Evolutionary conservation across 352 stramenopile species (phyloP), one percentile per base, ranked within the genome.

Genomic region (Phytophthora tentaculata): DNA sequence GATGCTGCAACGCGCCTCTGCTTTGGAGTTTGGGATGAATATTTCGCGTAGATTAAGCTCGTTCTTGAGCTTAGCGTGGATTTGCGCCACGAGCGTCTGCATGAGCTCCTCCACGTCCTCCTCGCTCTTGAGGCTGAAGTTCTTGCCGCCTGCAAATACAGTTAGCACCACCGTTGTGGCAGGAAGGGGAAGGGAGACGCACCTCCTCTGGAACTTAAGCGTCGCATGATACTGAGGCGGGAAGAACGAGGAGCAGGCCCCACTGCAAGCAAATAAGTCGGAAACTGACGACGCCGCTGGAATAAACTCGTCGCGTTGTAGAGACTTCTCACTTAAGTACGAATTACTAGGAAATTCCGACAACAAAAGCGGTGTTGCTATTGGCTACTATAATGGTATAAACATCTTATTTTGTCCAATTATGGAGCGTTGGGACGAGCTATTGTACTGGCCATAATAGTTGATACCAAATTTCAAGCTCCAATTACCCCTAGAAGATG

Each of bases 1-100:
- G 74, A 96, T 89, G 65, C 87, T 95, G 73, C 89, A 95, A 32
- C 84, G 85, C 45, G 89, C 89, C 57, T 95, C 88, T 20, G 89
- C 89, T 62, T 94, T 94, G 60, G 86, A 90, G 71, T 94, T 95
- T 14, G 89, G 89, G 65, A 96, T 96, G 67, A 90, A 95, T 54
- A 94, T 91, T 71, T 96, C 89, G 64, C 84, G 83, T 58, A 96
- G 67, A 20, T 83, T 79, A 17, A 96, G 74, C 64, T 96, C 89
- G 47, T 86, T 92, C 71, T 94, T 93, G 60, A 96, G 80, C 57
- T 94, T 94, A 60, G 82, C 62, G 71, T 96, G 89, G 62, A 96
- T 94, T 67, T 95, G 86, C 24, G 81, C 82, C 54, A 95, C 74
- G 14, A 95, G 79, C 59, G 83, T 84, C 76, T 95, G 86, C 80